Base-by-base conservation (phyloP, 73 alveolate species). In the Blepharisma japonicum region DNA sequence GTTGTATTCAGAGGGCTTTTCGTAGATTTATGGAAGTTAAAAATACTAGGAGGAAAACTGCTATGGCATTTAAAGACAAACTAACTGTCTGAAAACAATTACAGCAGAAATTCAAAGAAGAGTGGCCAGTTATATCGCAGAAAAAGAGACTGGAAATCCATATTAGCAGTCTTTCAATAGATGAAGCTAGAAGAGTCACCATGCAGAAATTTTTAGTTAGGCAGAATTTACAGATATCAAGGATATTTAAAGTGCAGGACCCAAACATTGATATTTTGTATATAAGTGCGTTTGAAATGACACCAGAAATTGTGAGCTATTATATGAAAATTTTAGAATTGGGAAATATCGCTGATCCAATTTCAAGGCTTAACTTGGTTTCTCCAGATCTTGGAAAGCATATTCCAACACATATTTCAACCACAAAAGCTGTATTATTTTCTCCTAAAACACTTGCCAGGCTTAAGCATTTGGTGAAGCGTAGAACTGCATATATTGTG, bases 161-260 rank as follows among this genome's bases (percentile, higher is more conserved):
- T 80, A 83, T 93, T 20, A 91, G 92, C 84, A 83, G 95, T 53
- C 80, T 93, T 54, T 91, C 98, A 18, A 83, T 93, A 68, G 82
- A 81, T 56, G 96, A 94, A 80, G 74, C 89, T 83, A 82, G 92
- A 83, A 83, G 97, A 76, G 56, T 91, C 45, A 91, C 98, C 0
- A 93, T 94, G 95, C 98, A 95, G 50, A 92, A 95, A 76, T 91
- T 93, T 77, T 78, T 84, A 55, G 89, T 91, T 82, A 87, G 96
- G 67, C 94, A 95, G 87, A 95, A 95, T 86, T 85, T 91, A 21
- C 92, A 91, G 82, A 89, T 92, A 51, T 85, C 98, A 56, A 90
- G 99, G 80, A 92, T 96, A 27, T 95, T 96, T 77, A 79, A 87
- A 68, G 80, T 96, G 50, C 92, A 94, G 77, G 99, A 95, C 82